Conservation (phyloP, 495 filamentous ascomycete genomes). For the Polyplosphaeria fusca region DNA sequence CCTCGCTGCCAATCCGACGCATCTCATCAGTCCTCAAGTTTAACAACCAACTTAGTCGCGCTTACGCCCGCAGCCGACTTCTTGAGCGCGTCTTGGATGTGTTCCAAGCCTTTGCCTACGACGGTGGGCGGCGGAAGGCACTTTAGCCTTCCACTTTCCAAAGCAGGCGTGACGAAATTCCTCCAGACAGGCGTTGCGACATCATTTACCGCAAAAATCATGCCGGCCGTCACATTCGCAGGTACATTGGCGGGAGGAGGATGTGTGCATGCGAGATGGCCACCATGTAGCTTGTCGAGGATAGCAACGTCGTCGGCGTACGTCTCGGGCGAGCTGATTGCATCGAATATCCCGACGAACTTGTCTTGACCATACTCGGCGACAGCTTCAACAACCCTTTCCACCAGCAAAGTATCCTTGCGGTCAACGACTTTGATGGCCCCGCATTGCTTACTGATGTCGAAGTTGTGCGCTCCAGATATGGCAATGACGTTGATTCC, state of each 20-base stretch:
- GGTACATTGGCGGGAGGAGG: slow-evolving; percentile 40
- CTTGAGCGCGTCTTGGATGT: slow-evolving; percentile 39
- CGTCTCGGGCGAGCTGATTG: slow-evolving; percentile 37
- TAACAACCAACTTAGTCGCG: slow-evolving; percentile 40
- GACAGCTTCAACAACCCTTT: slow-evolving; percentile 40
- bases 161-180: slow-evolving; percentile 44
- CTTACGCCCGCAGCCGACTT: slow-evolving; percentile 41
- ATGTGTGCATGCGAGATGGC: slow-evolving; percentile 41
- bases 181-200: slow-evolving; percentile 44
- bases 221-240: slow-evolving; percentile 43
- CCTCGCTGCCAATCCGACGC: no score
- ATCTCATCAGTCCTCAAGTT: no score
- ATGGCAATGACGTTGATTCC: slow-evolving; percentile 37
- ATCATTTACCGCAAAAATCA: slow-evolving; percentile 50
- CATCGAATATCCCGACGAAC: slow-evolving; percentile 46
- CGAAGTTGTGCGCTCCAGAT: slow-evolving; percentile 36
- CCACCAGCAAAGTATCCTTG: slow-evolving; percentile 36
- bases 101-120: slow-evolving; percentile 44
- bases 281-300: slow-evolving; percentile 40
- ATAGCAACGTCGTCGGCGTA: slow-evolving; percentile 41
- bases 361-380: slow-evolving; percentile 18
- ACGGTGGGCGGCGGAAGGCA: slow-evolving; percentile 40
- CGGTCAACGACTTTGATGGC: slow-evolving; percentile 41
- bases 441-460: slow-evolving; percentile 35
- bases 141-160: slow-evolving; percentile 42